Conservation (phyloP, 2,329 filamentous ascomycete species). For the Colletotrichum tamarilloi region DNA sequence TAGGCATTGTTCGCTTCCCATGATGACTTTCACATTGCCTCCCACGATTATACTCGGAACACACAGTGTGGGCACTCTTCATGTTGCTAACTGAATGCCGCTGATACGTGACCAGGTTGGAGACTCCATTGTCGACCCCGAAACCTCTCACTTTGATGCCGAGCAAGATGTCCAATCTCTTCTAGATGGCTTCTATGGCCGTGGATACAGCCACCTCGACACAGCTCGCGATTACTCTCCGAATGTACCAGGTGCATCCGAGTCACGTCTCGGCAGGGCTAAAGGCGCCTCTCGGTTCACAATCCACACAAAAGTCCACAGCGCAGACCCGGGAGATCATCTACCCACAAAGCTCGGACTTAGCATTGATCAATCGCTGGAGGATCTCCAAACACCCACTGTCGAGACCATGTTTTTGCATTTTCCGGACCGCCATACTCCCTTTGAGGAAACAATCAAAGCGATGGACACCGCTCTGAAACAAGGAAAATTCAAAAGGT, state of each 20-base stretch:
- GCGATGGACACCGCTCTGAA: background rate
- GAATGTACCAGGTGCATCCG: background rate
- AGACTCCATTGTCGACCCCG: background rate
- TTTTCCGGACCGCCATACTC: background rate
- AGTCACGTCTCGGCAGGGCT: background rate
- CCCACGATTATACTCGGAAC: background rate
- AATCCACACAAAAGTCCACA: constrained; percentile 10
- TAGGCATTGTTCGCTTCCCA: no score
- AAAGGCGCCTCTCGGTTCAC: background rate
- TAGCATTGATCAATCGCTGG: background rate
- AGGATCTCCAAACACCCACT: background rate
- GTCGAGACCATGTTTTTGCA: background rate
- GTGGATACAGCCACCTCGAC: background rate
- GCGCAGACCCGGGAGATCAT: background rate
- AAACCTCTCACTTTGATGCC: background rate
- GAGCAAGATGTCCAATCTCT: background rate
- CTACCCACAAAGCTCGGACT: constrained; percentile 1
- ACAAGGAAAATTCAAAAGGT: background rate
- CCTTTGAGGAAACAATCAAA: background rate
- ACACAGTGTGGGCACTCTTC: background rate
- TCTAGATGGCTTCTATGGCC: background rate
- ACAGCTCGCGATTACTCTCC: background rate
- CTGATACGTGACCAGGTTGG: background rate
- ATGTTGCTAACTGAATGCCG: background rate
- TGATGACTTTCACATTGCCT: background rate